Evolutionary conservation across 176 grass and related monocot genomes (phyloP).

Genomic region (Leersia perrieri): DNA sequence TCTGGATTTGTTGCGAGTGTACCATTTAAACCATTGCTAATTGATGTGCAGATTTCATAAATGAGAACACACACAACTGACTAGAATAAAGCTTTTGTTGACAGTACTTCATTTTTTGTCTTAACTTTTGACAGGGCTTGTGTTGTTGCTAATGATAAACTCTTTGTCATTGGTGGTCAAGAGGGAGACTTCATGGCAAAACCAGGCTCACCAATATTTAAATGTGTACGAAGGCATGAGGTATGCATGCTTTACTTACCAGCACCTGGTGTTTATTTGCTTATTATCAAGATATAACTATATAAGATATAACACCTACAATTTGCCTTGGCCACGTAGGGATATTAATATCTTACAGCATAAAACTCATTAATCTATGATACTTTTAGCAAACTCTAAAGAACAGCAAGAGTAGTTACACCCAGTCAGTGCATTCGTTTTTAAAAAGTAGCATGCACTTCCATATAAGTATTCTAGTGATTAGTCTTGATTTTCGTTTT

Average conservation of each 20-base stretch:
- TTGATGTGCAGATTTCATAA: background rate
- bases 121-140: constrained; percentile 56
- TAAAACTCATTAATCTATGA: background rate
- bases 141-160: constrained; percentile 65
- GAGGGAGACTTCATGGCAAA: constrained; percentile 95
- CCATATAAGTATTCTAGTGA: background rate
- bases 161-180: constrained; percentile 93
- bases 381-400: background rate
- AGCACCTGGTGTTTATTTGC: background rate
- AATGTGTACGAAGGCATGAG: constrained; percentile 75
- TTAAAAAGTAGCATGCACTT: background rate
- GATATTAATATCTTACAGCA: background rate
- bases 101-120: background rate
- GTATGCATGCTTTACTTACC: constrained; percentile 23
- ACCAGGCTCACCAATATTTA: constrained; percentile 86
- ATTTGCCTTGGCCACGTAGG: background rate
- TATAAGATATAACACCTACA: background rate
- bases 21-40: constrained; percentile 1
- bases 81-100: background rate
- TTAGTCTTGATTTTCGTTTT: background rate
- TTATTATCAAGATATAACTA: background rate
- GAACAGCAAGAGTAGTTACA: background rate
- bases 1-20: background rate
- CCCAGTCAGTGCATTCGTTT: background rate
- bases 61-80: background rate